A percentile compares a stretch with the other conserved stretches of the same genome.
Conservation (phyloP, 148 eudicot genomes). For the Nyssa sinensis region DNA sequence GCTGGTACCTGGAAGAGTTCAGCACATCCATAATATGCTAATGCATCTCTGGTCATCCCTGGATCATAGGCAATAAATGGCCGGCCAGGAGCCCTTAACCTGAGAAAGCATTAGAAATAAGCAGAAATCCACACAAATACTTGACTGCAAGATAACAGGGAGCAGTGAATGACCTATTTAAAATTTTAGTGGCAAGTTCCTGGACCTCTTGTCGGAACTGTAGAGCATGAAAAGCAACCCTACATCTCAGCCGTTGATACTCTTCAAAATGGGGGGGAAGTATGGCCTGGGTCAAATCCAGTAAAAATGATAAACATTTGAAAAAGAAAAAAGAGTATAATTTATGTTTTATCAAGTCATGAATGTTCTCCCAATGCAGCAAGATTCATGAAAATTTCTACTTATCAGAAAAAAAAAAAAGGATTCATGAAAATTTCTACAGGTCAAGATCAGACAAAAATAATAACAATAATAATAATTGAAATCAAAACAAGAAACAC, state of each 20-base stretch:
- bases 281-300: constrained; percentile 44
- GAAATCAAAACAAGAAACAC: too few species aligned
- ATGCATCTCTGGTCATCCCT: constrained; percentile 89
- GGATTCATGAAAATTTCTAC: too few species aligned
- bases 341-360: background rate
- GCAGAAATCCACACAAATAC: constrained; percentile 1
- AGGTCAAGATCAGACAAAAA: too few species aligned
- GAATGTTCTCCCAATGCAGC: background rate
- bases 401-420: too few species aligned
- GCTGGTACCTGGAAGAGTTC: constrained; percentile 86
- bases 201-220: constrained; percentile 73
- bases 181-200: constrained; percentile 68
- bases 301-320: background rate
- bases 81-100: constrained; percentile 62
- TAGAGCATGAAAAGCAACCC: constrained; percentile 84
- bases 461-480: too few species aligned
- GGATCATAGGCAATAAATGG: constrained; percentile 93
- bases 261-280: constrained; percentile 82
- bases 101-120: constrained; percentile 20
- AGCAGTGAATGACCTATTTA: constrained; percentile 48
- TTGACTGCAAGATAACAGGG: background rate
- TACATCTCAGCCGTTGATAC: constrained; percentile 82
- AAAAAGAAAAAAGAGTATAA: background rate
- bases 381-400: background rate
- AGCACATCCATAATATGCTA: constrained; percentile 92